phyloP scores from a whole-genome alignment of 2,329 filamentous ascomycete species.

The Fusarium albidum region DNA sequence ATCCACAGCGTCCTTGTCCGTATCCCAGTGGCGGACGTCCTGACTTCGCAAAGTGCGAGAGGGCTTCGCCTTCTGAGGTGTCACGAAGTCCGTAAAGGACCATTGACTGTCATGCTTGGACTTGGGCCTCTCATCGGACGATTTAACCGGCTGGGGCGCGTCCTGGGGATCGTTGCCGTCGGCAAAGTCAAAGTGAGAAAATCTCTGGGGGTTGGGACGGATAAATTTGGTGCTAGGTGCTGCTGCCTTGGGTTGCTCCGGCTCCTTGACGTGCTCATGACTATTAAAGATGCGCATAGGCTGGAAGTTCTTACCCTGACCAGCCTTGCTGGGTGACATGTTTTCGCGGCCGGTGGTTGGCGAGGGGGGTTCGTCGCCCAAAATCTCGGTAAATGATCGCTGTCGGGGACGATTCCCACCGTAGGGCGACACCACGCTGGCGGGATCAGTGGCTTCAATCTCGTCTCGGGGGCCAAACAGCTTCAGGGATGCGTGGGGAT shows the following conservation, averaged over 20 bases:
- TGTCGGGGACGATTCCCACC: constrained; percentile 67
- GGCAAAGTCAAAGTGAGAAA: constrained; percentile 84
- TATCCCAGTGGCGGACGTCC: constrained; percentile 81
- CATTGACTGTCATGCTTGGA: constrained; percentile 78
- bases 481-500: constrained; percentile 75
- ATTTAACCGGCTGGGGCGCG: constrained; percentile 51
- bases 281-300: constrained; percentile 71
- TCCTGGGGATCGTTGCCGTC: constrained; percentile 67
- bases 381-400: constrained; percentile 78
- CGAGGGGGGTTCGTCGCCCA: constrained; percentile 64
- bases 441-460: constrained; percentile 58
- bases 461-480: constrained; percentile 77
- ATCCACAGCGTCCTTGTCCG: constrained; percentile 63
- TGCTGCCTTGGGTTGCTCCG: constrained; percentile 52
- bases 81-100: constrained; percentile 88
- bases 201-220: constrained; percentile 80
- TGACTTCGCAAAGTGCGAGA: constrained; percentile 68
- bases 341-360: constrained; percentile 56
- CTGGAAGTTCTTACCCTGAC: constrained; percentile 68
- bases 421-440: constrained; percentile 66
- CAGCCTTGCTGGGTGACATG: constrained; percentile 59
- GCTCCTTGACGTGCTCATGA: constrained; percentile 52
- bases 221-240: constrained; percentile 55
- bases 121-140: constrained; percentile 54
- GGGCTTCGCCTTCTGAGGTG: constrained; percentile 76